Base-by-base conservation (phyloP, 495 filamentous ascomycete genomes). In the Cenococcum geophilum region DNA sequence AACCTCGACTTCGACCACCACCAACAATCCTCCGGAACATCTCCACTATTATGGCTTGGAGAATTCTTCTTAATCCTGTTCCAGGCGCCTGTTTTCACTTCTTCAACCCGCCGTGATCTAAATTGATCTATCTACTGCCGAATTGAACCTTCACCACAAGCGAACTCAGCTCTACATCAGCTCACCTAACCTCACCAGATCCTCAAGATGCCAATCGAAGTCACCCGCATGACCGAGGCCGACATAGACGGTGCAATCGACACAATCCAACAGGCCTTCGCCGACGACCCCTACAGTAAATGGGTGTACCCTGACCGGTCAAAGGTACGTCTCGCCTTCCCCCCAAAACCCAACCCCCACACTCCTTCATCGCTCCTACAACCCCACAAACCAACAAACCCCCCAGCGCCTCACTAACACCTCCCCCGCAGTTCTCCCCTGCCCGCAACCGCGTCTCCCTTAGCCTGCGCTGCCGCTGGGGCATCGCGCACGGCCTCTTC, bases 231-330 rank as follows among this genome's bases (percentile, higher is more conserved):
- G 62, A 76, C 76, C 18, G 75, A 81, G 70, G 69, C 70, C 60
- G 84, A 87, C 65, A 86, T 87, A 47, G 78, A 83, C 21, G 80
- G 79, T 54, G 83, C 82, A 47, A 78, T 86, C 67, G 76, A 80
- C 56, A 78, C 74, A 60, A 76, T 83, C 53, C 79, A 80, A 64
- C 76, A 78, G 66, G 83, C 83, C 18, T 88, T 89, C 72, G 76
- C 77, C 9, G 77, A 84, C 21, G 86, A 88, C 65, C 85, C 85
- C 16, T 87, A 85, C 66, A 85, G 83, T 70, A 73, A 75, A 11
- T 87, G 83, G 83, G 72, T 82, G 11, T 86, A 82, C 68, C 75
- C 76, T 48, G 77, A 80, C 71, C 72, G 73, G 62, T 71, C 72
- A 60, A 81, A 80, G 71, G 83, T 79, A 75, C 54, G 71, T 65